Evolutionary conservation across 768 basidiomycete genomes (phyloP), one percentile per base, ranked within the genome.

Genomic region (Termitomyces sp.): DNA sequence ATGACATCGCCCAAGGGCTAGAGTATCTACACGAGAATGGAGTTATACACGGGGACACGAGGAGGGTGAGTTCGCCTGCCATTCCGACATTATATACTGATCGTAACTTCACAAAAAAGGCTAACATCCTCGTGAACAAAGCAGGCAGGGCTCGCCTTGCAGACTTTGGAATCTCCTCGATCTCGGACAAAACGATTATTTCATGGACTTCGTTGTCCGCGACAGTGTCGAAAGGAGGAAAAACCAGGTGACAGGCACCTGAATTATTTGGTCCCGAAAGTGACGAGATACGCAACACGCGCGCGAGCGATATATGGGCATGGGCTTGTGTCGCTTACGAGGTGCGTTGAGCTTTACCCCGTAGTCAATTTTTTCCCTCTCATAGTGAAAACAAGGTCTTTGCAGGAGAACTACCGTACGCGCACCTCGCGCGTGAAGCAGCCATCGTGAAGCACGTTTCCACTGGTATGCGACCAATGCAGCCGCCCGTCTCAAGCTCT

Each of bases 211-310:
- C 48, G 16, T 40, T 55, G 21, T 51, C 58, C 21, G 34, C 54
- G 5, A 48, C 43, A n/a, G 48, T 7, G 21, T 50, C 34, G 10
- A 37, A 37, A n/a, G 34, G 34, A 37, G 48, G 48, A 25, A 19
- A 47, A 34, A 32, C 21, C 43, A 46, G 48, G 34, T 55, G 48
- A 47, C 53, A 59, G 39, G 58, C 58, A 19, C 58, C 47, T 30
- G 58, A 59, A 47, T 35, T 59, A 2, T 48, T 55, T 3, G 47
- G 51, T 34, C 37, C 35, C 2, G 49, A 27, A 11, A 39, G 35
- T 14, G 48, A 37, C 5, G 17, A 49, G 9, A 39, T 39, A 27
- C 16, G 25, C 23, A 39, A 50, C 16, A 39, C 35, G n/a, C 27
- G 12, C 16, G 5, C 25, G 12, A 50, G 35, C 11, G 49, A 50